A percentile compares a stretch with the other conserved stretches of the same genome.
phyloP scores from a whole-genome alignment of 345 rosid species.

The Orychophragmus violaceus region DNA sequence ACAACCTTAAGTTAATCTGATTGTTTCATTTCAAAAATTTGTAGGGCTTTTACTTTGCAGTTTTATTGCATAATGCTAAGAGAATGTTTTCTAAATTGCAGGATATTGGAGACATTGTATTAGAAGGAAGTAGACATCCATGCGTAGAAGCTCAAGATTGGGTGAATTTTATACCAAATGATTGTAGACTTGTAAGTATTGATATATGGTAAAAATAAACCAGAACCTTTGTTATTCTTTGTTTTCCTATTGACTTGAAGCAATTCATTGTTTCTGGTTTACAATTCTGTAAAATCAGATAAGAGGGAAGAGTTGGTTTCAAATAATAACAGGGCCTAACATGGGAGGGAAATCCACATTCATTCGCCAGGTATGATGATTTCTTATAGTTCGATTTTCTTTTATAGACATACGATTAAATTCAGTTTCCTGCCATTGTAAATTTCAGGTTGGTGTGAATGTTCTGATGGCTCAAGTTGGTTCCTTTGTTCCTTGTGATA shows the following conservation, averaged over 20 bases:
- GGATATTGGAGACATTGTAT: conserved; percentile 78
- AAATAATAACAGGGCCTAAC: conserved; percentile 96
- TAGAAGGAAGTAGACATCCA: conserved; percentile 95
- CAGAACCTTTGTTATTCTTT: conserved; percentile 7
- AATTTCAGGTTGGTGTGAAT: conserved; percentile 75
- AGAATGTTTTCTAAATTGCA: conserved; percentile 26
- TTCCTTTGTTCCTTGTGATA: conserved; percentile 89
- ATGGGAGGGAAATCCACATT: conserved; percentile 99
- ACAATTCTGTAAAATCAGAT: conserved; percentile 42
- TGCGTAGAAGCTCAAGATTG: conserved; percentile 99
- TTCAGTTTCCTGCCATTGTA: not conserved
- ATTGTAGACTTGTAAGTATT: conserved; percentile 80
- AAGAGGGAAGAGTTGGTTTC: conserved; percentile 93
- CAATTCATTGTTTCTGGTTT: conserved; percentile 16
- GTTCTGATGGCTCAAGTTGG: conserved; percentile 99
- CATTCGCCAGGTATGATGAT: conserved; percentile 72
- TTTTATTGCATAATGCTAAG: not conserved
- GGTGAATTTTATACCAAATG: conserved; percentile 99
- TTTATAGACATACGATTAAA: not conserved
- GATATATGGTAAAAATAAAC: not conserved
- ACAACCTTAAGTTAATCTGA: conserved; percentile 8
- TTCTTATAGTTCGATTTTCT: not conserved
- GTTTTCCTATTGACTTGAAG: conserved; percentile 13
- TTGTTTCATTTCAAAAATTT: not conserved
- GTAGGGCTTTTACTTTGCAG: not conserved